A percentile compares a stretch with the other conserved stretches of the same genome.
phyloP scores from a whole-genome alignment of 2,329 filamentous ascomycete species.

The Fulvia fulva region DNA sequence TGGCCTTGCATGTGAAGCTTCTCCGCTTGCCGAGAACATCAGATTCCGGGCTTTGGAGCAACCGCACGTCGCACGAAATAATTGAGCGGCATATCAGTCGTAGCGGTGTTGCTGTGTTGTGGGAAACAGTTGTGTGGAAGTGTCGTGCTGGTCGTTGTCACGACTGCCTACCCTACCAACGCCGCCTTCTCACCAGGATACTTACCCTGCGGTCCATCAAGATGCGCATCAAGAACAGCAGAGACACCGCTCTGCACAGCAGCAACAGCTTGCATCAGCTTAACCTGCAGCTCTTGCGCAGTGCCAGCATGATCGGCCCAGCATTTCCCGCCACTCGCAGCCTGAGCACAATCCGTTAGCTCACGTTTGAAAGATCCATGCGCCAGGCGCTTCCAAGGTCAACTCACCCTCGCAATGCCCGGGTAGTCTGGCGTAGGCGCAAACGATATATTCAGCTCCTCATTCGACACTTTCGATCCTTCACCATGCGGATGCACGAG shows the following conservation, averaged over 20 bases:
- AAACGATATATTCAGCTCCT: constrained; percentile 64
- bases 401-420: constrained; percentile 54
- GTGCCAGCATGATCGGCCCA: constrained; percentile 59
- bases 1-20: neutral
- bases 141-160: neutral
- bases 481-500: constrained; percentile 63
- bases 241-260: constrained; percentile 53
- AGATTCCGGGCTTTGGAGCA: neutral
- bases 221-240: constrained; percentile 61
- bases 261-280: constrained; percentile 56
- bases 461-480: constrained; percentile 58
- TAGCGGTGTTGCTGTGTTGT: neutral
- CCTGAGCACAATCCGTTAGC: constrained; percentile 27
- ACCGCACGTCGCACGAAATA: neutral
- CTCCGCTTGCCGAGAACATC: neutral
- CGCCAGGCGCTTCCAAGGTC: neutral
- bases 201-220: constrained; percentile 55
- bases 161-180: constrained; percentile 7
- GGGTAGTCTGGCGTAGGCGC: constrained; percentile 63
- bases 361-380: too few relatives aligned
- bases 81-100: neutral
- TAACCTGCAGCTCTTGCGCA: constrained; percentile 51
- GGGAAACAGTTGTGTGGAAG: neutral
- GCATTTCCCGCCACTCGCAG: constrained; percentile 58
- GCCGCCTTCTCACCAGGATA: constrained; percentile 41